Conservation (phyloP, 1,284 basidiomycete species). For the Fomitiporia mediterranea region DNA sequence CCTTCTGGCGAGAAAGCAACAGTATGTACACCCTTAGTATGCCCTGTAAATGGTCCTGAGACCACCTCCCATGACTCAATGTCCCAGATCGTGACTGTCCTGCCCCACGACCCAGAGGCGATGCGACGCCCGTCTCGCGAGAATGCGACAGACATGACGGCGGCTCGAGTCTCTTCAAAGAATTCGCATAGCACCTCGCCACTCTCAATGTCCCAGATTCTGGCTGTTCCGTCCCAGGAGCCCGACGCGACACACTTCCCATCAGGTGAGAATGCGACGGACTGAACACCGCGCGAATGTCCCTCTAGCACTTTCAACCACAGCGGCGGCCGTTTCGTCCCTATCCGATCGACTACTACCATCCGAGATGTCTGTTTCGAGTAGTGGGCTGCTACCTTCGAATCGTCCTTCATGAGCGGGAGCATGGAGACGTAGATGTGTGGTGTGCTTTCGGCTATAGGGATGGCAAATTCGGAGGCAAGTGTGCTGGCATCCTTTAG, state of each 20-base stretch:
- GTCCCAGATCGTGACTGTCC: neutral
- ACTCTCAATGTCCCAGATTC: neutral
- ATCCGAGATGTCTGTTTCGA: neutral
- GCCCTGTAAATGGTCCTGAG: neutral
- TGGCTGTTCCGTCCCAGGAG: neutral
- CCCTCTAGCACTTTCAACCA: neutral
- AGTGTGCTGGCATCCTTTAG: neutral
- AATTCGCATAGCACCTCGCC: neutral
- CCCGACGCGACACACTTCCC: neutral
- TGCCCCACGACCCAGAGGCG: neutral
- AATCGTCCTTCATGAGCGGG: neutral
- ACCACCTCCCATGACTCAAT: neutral
- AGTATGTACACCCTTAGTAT: neutral
- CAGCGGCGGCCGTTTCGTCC: neutral
- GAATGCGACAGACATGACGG: neutral
- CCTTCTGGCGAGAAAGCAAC: neutral
- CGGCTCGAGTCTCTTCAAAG: neutral
- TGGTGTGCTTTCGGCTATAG: constrained; percentile 1
- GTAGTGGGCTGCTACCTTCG: neutral
- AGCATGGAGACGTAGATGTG: neutral
- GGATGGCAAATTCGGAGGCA: neutral
- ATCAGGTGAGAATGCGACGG: neutral
- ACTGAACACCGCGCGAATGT: neutral
- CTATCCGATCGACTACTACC: neutral
- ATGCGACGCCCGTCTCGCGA: neutral